Evolutionary conservation across 441 rosid species (phyloP), one percentile per base, ranked within the genome.

Genomic region (Syzygium syzygioides): DNA sequence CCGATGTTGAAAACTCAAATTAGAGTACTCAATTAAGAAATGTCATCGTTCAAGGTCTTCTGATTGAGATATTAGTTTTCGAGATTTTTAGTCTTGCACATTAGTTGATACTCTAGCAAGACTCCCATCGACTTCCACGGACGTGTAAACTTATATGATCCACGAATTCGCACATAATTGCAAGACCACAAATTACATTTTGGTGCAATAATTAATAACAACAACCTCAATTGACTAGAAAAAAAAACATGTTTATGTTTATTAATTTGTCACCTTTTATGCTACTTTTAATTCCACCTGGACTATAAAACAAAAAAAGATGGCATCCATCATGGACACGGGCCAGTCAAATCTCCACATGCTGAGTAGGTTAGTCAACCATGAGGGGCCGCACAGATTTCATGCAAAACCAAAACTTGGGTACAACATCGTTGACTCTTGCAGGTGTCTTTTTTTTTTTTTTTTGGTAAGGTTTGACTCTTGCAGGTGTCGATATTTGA

Each of bases 81-180:
- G 1, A 37, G 34, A 23, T 30, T 17, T 64, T 64, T 4, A 30
- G 13, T 9, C 41, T 64, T 0, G 23, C 19, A 17, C 2, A 19
- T 30, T 64, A 30, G 76, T 20, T 17, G 41, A 64, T 64, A 11
- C 13, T 30, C 20, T 4, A 0, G 4, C 9, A 11, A 30, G 71
- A 64, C 76, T 64, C 76, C 15, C 2, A 11, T 64, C 23, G 3
- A 66, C 7, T 64, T 18, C 0, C 7, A 41, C 0, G 15, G 34
- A 32, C 7, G 5, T 1, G 1, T 5, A 7, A 68, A 68, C 7
- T 68, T 4, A 19, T 19, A 9, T 68, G 50, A 37, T 71, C 28
- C 1, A 0, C 80, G 11, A 71, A 37, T 71, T 19, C 15, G 1
- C 0, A 0, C 0, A 0, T 71, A 11, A 12, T 71, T 37, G 0